Evolutionary conservation across 495 filamentous ascomycete species (phyloP).

Genomic region (Trichoderma parareesei): DNA sequence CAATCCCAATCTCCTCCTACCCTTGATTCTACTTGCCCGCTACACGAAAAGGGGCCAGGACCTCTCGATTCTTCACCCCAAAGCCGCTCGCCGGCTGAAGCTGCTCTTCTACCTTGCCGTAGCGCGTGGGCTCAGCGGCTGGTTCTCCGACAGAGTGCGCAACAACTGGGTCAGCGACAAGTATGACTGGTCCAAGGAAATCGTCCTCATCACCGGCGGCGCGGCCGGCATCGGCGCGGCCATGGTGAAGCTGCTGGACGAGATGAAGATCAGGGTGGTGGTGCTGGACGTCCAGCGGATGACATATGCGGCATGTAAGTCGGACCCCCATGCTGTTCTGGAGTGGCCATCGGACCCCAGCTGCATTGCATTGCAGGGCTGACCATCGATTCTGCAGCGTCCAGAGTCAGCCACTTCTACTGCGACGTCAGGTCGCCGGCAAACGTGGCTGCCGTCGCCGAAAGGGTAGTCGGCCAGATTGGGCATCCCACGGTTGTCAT

Average conservation of each 20-base stretch:
- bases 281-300: constrained; percentile 62
- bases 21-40: constrained; percentile 48
- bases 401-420: constrained; percentile 51
- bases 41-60: constrained; percentile 51
- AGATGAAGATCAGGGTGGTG: constrained; percentile 51
- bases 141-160: constrained; percentile 42
- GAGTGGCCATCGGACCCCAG: not conserved
- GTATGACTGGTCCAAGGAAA: constrained; percentile 62
- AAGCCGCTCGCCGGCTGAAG: constrained; percentile 37
- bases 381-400: constrained; percentile 21
- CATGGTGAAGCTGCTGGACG: constrained; percentile 52
- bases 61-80: constrained; percentile 41
- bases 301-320: constrained; percentile 45
- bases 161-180: constrained; percentile 55
- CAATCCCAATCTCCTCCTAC: constrained; percentile 52
- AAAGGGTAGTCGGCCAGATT: constrained; percentile 42
- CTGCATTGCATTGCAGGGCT: constrained; percentile 5
- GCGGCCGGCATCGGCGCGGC: constrained; percentile 59
- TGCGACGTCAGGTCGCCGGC: constrained; percentile 54
- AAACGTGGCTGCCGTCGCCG: constrained; percentile 38
- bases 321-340: not conserved
- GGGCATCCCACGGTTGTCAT: constrained; percentile 64
- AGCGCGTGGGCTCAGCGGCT: constrained; percentile 37
- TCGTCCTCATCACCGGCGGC: constrained; percentile 65
- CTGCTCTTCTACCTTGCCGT: constrained; percentile 42